Evolutionary conservation across 2,329 filamentous ascomycete species (phyloP).

Genomic region (Stagonosporopsis vannaccii): DNA sequence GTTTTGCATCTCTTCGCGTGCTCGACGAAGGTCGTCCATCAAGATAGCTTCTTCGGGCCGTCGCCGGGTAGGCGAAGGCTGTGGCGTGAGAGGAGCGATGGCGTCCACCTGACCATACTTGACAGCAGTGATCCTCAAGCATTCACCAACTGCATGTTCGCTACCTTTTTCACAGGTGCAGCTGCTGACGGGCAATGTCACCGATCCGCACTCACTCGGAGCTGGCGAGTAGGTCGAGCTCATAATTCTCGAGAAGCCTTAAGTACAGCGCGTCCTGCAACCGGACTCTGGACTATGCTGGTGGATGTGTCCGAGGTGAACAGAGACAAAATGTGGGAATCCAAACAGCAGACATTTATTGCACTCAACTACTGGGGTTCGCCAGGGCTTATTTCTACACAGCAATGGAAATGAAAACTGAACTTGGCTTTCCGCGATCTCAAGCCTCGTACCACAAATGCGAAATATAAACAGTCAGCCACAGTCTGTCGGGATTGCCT

Average conservation of each 20-base stretch:
- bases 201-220: constrained; percentile 4
- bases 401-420: not conserved
- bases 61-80: not conserved
- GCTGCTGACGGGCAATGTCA: not conserved
- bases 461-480: not conserved
- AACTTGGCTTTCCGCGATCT: not conserved
- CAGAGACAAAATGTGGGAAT: not conserved
- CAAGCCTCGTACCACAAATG: not conserved
- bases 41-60: constrained; percentile 7
- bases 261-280: not conserved
- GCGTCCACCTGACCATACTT: not conserved
- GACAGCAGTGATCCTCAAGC: constrained; percentile 1
- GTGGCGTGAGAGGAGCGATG: constrained; percentile 1
- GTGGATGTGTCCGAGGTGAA: not conserved
- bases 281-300: no score
- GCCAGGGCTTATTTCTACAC: not conserved
- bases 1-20: constrained; percentile 2
- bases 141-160: constrained; percentile 1
- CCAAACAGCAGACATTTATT: not conserved
- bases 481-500: not conserved
- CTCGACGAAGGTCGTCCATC: constrained; percentile 5
- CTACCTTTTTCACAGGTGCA: not conserved
- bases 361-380: not conserved
- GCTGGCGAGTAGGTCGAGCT: constrained; percentile 7
- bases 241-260: not conserved